Percentiles rank a stretch among this genome's conserved stretches.
Evolutionary conservation across 2,329 filamentous ascomycete genomes (phyloP).

Genomic region (Fusarium sp.): DNA sequence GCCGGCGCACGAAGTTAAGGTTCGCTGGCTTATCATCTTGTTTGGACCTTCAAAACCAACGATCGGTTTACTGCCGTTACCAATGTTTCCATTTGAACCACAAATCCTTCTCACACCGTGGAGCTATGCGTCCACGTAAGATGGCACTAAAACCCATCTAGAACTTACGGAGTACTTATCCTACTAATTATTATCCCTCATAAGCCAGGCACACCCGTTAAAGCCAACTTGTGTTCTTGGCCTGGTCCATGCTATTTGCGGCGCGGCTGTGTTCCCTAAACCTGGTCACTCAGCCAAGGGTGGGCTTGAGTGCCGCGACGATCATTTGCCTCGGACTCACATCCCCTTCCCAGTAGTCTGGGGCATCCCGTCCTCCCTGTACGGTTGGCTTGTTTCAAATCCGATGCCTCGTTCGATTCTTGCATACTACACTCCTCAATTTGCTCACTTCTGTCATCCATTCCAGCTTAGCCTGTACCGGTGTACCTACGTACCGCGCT

Average conservation of each 20-base stretch:
- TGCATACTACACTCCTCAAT: constrained; percentile 38
- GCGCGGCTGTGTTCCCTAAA: constrained; percentile 42
- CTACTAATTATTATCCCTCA: neutral
- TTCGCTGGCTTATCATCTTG: neutral
- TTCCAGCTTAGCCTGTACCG: neutral
- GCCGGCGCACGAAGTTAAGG: neutral
- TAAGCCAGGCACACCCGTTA: neutral
- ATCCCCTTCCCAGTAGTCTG: constrained; percentile 41
- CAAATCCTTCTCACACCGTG: neutral
- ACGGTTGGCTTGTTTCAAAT: constrained; percentile 41
- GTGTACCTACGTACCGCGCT: neutral
- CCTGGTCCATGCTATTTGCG: constrained; percentile 41
- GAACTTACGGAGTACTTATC: neutral
- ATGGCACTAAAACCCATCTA: neutral
- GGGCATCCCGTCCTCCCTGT: constrained; percentile 42
- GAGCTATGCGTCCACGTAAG: neutral
- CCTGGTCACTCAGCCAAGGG: constrained; percentile 20
- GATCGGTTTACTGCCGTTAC: neutral
- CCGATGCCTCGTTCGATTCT: constrained; percentile 43
- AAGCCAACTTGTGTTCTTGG: neutral
- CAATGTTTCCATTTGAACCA: neutral
- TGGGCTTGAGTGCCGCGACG: constrained; percentile 44
- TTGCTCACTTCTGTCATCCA: constrained; percentile 5
- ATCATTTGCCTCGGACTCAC: constrained; percentile 41
- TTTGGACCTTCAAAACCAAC: neutral